Evolutionary conservation across 83 land plant species (phyloP), one percentile per base, ranked within the genome.

Genomic region (Picea abies): DNA sequence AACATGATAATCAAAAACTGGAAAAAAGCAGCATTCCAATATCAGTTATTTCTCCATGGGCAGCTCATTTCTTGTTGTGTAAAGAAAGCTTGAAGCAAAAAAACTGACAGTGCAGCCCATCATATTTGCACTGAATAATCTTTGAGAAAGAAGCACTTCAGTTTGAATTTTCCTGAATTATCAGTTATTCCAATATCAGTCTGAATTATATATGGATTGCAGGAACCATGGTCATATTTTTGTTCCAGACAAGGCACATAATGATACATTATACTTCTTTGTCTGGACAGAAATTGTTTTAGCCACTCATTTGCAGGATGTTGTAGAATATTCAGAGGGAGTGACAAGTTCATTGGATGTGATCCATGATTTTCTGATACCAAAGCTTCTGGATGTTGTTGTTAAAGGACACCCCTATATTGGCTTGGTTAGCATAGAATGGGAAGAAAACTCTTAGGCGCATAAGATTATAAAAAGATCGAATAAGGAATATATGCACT

Each of bases 21-120:
- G 39, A 20, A 39, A 20, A 2, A 9, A 44, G 22, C 56, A 44
- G 52, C 9, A 11, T 72, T 44, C 49, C 20, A 72, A 20, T 44
- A 26, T 10, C 77, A 11, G 47, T 11, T 12, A 12, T 39, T 73
- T 73, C 56, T 44, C 90, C 90, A 63, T 90, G 91, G 91, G 86
- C 86, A 60, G 71, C 87, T 60, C 94, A 92, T 80, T 92, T 92
- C 66, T 82, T 86, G 68, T 32, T 88, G 5, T 52, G 81, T 79
- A 85, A 92, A 92, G 94, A 11, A 52, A 10, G 10, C 12, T 70
- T 19, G n/a, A 70, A 8, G 20, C n/a, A 5, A 88, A 75, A 79
- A 29, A 85, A 65, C 56, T 91, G 56, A 83, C 85, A 19, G 60
- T 83, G 65, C 63, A 83, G 15, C 61, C 83, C 9, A 68, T 91